Conservation (phyloP, 2,329 filamentous ascomycete species). For the Paramyrothecium sp. region DNA sequence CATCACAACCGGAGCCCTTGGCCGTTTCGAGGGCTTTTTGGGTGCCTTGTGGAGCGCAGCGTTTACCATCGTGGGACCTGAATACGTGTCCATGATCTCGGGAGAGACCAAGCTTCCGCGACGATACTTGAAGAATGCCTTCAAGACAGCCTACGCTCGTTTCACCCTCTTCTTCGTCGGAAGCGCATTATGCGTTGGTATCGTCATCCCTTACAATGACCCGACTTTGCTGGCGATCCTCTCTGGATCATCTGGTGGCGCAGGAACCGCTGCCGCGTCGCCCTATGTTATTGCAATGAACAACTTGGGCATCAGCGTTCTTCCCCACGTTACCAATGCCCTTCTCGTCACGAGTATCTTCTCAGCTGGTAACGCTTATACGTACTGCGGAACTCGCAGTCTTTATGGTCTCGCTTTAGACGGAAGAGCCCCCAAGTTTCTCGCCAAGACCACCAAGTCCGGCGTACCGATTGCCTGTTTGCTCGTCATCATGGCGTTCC, state of each 20-base stretch:
- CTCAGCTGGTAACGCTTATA: constrained; percentile 20
- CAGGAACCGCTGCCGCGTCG: constrained; percentile 50
- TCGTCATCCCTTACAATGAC: constrained; percentile 57
- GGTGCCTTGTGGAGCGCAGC: constrained; percentile 59
- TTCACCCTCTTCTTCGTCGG: constrained; percentile 60
- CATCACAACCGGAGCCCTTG: constrained; percentile 57
- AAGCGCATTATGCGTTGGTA: constrained; percentile 60
- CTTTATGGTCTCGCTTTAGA: constrained; percentile 47
- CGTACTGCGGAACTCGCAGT: constrained; percentile 36
- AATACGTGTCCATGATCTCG: constrained; percentile 62
- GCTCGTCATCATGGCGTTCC: constrained; percentile 48
- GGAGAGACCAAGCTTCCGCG: constrained; percentile 63
- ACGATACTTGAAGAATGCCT: constrained; percentile 53
- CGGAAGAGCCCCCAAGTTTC: constrained; percentile 45
- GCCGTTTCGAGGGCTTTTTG: constrained; percentile 65
- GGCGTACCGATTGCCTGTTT: constrained; percentile 62
- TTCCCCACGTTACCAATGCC: constrained; percentile 59
- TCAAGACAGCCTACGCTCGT: constrained; percentile 46
- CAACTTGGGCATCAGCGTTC: constrained; percentile 47
- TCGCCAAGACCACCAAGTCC: constrained; percentile 56
- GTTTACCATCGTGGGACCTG: constrained; percentile 60
- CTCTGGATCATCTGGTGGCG: constrained; percentile 25
- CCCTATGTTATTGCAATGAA: constrained; percentile 61
- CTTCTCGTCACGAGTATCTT: constrained; percentile 36
- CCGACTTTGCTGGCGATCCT: constrained; percentile 51